phyloP scores from a whole-genome alignment of 305 asterid genomes.

The Rubia tinctorum region DNA sequence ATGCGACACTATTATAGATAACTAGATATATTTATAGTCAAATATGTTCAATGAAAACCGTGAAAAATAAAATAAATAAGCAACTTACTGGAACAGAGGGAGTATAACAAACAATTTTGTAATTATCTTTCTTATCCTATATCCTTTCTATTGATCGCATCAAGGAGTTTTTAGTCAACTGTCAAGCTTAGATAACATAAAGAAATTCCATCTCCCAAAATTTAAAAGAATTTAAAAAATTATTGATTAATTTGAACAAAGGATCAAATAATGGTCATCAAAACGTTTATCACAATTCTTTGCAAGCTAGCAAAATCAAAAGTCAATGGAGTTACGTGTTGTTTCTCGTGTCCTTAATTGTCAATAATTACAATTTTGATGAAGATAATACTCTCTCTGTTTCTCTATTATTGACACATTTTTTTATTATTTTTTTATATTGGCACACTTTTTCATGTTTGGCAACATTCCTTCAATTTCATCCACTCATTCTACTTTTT shows the following conservation, averaged over 20 bases:
- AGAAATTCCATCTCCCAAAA: background rate
- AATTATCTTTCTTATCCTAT: background rate
- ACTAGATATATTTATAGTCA: too few relatives aligned
- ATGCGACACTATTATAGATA: too few relatives aligned
- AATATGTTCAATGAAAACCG: too few relatives aligned
- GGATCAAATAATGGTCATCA: background rate
- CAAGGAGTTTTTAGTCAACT: conserved; percentile 10
- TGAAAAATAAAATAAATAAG: too few relatives aligned
- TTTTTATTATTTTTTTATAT: too few relatives aligned
- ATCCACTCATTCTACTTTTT: too few relatives aligned
- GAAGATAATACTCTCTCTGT: background rate
- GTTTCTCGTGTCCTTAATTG: conserved; percentile 14
- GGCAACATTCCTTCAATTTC: too few relatives aligned
- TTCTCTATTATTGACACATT: too few relatives aligned
- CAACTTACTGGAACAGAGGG: too few relatives aligned
- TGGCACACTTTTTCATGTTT: too few relatives aligned
- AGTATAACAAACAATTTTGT: too few relatives aligned
- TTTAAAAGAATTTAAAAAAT: background rate
- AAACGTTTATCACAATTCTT: background rate
- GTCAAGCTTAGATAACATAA: background rate
- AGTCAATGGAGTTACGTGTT: conserved; percentile 6
- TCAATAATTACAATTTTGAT: background rate
- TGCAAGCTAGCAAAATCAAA: background rate
- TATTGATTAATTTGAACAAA: background rate
- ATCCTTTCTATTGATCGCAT: background rate